Percentiles rank a stretch among this genome's conserved stretches.
Evolutionary conservation across 2,329 filamentous ascomycete genomes (phyloP).

Genomic region (Pseudogymnoascus sp.): DNA sequence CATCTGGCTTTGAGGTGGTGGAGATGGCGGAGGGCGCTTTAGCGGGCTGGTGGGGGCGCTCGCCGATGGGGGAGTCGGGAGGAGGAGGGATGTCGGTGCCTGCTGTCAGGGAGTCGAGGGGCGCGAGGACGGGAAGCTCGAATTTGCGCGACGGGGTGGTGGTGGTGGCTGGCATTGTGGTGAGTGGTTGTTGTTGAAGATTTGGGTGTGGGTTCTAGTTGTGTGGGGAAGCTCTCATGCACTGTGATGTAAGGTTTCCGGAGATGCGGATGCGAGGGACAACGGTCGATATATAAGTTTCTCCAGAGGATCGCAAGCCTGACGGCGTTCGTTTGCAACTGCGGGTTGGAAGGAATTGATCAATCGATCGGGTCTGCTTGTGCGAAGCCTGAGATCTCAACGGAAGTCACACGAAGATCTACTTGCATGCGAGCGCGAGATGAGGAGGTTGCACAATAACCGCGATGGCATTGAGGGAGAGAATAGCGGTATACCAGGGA

Average conservation of each 20-base stretch:
- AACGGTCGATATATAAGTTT: neutral
- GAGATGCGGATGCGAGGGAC: neutral
- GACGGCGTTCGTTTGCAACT: neutral
- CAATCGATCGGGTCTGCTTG: neutral
- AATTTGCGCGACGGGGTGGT: slow-evolving; percentile 22
- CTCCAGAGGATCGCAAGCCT: neutral
- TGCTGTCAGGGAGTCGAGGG: slow-evolving; percentile 29
- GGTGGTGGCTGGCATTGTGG: slow-evolving; percentile 1
- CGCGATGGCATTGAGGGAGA: slow-evolving; percentile 4
- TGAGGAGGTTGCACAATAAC: slow-evolving; percentile 8
- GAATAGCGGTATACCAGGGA: neutral
- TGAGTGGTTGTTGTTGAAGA: neutral
- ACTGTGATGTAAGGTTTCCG: slow-evolving; percentile 7
- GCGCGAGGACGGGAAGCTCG: slow-evolving; percentile 27
- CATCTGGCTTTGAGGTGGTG: slow-evolving; percentile 11
- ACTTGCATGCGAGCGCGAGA: slow-evolving; percentile 3
- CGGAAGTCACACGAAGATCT: slow-evolving; percentile 8
- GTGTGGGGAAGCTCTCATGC: slow-evolving; percentile 9
- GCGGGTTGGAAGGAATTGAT: neutral
- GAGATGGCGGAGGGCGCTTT: slow-evolving; percentile 6
- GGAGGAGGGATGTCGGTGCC: slow-evolving; percentile 32
- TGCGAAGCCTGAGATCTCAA: slow-evolving; percentile 5
- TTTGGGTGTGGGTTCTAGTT: neutral
- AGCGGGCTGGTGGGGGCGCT: slow-evolving; percentile 20
- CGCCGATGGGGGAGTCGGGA: slow-evolving; percentile 28